Conservation (phyloP, 2,329 filamentous ascomycete species). For the Ascochyta viciae-villosae region DNA sequence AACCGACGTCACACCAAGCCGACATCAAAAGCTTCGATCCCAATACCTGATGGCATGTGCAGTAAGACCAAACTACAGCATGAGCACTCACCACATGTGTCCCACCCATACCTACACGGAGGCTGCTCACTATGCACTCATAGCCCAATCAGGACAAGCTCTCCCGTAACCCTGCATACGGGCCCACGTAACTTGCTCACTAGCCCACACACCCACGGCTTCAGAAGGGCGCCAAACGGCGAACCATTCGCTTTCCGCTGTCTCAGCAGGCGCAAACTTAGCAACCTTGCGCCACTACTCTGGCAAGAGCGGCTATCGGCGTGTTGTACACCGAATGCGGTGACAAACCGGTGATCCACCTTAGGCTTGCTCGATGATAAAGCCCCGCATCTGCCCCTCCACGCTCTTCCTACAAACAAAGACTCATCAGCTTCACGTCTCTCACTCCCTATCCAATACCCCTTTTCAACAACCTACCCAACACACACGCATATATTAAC, state of each 20-base stretch:
- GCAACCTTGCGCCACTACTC: conserved; percentile 2
- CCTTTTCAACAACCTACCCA: conserved; percentile 12
- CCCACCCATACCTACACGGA: conserved; percentile 10
- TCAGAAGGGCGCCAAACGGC: conserved; percentile 12
- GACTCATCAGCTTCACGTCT: conserved; percentile 1
- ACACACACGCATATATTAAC: conserved; percentile 23
- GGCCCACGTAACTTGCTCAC: conserved; percentile 39
- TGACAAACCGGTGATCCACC: conserved; percentile 15
- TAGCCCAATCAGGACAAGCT: conserved; percentile 9
- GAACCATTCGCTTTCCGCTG: conserved; percentile 10
- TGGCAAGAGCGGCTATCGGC: conserved; percentile 29
- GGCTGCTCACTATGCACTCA: conserved; percentile 18
- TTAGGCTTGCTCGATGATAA: conserved; percentile 1
- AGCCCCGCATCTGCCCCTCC: conserved; percentile 14
- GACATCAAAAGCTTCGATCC: neutral
- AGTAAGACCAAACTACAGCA: neutral
- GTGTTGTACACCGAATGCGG: conserved; percentile 21
- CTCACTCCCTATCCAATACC: neutral
- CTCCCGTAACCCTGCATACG: conserved; percentile 13
- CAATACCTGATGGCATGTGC: neutral
- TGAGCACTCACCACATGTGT: neutral
- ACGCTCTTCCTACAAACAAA: conserved; percentile 1
- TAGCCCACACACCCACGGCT: conserved; percentile 20
- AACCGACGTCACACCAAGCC: conserved; percentile 1
- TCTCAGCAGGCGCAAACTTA: conserved; percentile 10